Base-by-base conservation (phyloP, 2,329 filamentous ascomycete genomes). In the Fusarium sp. region DNA sequence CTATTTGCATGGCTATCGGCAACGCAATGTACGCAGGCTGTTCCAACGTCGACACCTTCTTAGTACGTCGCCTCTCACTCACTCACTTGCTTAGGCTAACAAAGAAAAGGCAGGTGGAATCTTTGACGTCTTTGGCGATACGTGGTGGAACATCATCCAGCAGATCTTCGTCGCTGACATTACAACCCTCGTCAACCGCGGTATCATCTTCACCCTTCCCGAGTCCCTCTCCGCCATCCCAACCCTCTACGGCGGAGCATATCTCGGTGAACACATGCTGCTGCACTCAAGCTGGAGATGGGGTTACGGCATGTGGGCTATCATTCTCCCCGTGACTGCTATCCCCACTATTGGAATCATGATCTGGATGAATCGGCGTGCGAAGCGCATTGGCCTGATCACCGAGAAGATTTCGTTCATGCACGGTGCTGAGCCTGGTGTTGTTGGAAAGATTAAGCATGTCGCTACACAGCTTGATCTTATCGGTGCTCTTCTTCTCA, bases 81-180 rank as follows among this genome's bases (percentile, higher is more conserved):
- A 5, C 2, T 11, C 4, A 0, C 6, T 8, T 44, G 1, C 1
- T 18, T 15, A 5, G 15, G 10, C 41, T 74, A 11, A 74, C 22
- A 1, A 1, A 1, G 14, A 7, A 1, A 5, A 74, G 72, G 72
- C 73, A 9, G 73, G 72, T 18, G 70, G 72, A 11, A 75, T 75
- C 4, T 75, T 75, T 5, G 73, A 75, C 30, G 68, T 68, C 0
- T 60, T 75, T 0, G 73, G 73, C 0, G 72, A 75, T 34, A 62
- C 72, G 3, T 70, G 72, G 22, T 75, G 72, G 72, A 75, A 75
- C 44, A 75, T 75, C 3, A 57, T 72, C 0, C 73, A 75, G 8
- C 73, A 75, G 18, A 74, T 75, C 11, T 75, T 75, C 30, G 61
- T 75, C n/a, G 73, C 73, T 0, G 73, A 75, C 12, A 65, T 75